Base-by-base conservation (phyloP, 305 asterid genomes). In the Striga hermonthica region DNA sequence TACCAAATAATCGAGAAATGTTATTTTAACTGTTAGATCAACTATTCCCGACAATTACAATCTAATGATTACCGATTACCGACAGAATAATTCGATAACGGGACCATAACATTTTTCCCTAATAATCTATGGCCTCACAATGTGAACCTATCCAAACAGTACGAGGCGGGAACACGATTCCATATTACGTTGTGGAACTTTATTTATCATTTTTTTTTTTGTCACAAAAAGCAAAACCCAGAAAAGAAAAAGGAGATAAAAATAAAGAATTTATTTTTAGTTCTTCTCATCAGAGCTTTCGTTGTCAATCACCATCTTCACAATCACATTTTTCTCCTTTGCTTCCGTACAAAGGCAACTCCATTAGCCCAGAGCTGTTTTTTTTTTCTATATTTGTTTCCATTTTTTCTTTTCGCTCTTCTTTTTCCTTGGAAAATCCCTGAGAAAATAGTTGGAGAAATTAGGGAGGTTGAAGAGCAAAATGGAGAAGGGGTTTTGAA, bases 81-180 rank as follows among this genome's bases (percentile, higher is more conserved):
- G n/a, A n/a, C n/a, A n/a, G 11, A 44, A 44, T 4, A 6, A 3
- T 9, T 1, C 10, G n/a, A 45, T 45, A 45, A 11, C 12, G n/a
- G n/a, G n/a, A n/a, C n/a, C n/a, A n/a, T n/a, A n/a, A n/a, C n/a
- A n/a, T n/a, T n/a, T n/a, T n/a, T n/a, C n/a, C n/a, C n/a, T n/a
- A n/a, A n/a, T n/a, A n/a, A n/a, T n/a, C n/a, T n/a, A n/a, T 49
- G 58, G 14, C 58, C 45, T 16, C 15, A 41, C 64, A 41, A 74
- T 71, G 60, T 50, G 74, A 49, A 15, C 57, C 59, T 10, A 54
- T 9, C 59, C 58, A 49, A 64, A 80, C 63, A 78, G 74, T 65
- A 66, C 68, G 76, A 72, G 86, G 93, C 93, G 89, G 93, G 89
- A 86, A 86, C 54, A 68, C 74, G 61, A 75, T 75, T 81, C 86